Evolutionary conservation across 768 basidiomycete genomes (phyloP), one percentile per base, ranked within the genome.

Genomic region (Russula vinacea): DNA sequence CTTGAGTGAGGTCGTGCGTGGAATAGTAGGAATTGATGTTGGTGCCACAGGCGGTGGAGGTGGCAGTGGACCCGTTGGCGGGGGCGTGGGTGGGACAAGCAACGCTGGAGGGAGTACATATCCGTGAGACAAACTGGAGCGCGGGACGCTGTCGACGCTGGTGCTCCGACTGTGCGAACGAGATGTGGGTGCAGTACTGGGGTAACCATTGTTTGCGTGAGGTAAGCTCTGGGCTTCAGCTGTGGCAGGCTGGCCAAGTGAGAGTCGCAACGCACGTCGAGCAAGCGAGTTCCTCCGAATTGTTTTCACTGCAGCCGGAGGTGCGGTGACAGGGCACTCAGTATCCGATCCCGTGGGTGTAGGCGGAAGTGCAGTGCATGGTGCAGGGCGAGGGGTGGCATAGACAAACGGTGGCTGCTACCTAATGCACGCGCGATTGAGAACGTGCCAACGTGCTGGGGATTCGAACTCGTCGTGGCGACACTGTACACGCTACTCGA

Each of bases 241-340:
- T 2, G 29, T 29, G 29, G 29, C 29, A 29, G 29, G 29, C 29
- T 29, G 29, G 2, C 29, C 29, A 29, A 29, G 29, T 29, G 29
- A 29, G 29, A 29, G 29, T 29, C 29, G 29, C 5, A 29, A 29
- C 8, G 82, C 78, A 62, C 87, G 84, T 64, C 83, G 77, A 16
- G 81, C 76, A 22, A 86, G 74, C 37, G 86, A 83, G 58, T 64
- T 64, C 32, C 81, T 83, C 58, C 87, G 84, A 74, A 86, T 16
- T 73, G 67, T 49, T 73, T 76, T 66, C 70, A 73, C 11, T 64
- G 56, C 6, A 68, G 47, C n/a, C 68, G 58, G 29, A 54, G 58
- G 35, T 29, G 29, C 29, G 29, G 29, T 29, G 29, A 29, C 29
- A 29, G 29, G 29, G 29, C 29, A 29, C 29, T 29, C 29, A 29